Percentiles rank a stretch among this genome's conserved stretches.
These are phyloP conservation scores for Verticillium nubilum DNA, from an alignment of 2,329 filamentous ascomycete species.

Conservation along the genomic window DNA sequence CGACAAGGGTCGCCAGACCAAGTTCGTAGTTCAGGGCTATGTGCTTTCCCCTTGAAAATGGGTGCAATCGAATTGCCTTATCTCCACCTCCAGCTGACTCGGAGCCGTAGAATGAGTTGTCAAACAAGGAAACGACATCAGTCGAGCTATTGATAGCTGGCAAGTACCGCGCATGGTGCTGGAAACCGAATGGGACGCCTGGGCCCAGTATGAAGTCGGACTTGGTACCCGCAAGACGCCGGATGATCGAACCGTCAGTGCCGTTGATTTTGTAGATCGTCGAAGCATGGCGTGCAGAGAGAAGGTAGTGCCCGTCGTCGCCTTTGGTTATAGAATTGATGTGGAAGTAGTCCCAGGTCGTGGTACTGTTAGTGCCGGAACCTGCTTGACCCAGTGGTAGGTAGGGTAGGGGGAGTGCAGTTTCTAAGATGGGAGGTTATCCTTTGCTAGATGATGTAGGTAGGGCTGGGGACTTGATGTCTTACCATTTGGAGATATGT, in stretches of 20 bases:
- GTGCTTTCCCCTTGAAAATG: conserved; percentile 6
- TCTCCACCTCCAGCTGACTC: conserved; percentile 13
- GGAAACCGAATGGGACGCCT: conserved; percentile 35
- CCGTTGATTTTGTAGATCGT: conserved; percentile 41
- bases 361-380: conserved; percentile 15
- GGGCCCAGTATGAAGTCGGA: conserved; percentile 32
- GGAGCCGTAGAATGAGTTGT: conserved; percentile 38
- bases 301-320: conserved; percentile 20
- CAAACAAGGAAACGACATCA: conserved; percentile 46
- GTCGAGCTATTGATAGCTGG: conserved; percentile 27
- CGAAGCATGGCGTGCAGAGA: conserved; percentile 24
- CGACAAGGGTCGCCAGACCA: conserved; percentile 6
- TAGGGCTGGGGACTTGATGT: no score
- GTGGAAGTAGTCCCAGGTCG: conserved; percentile 32
- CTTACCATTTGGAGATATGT: conserved; percentile 12
- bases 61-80: neutral
- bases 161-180: conserved; percentile 44
- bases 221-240: conserved; percentile 46
- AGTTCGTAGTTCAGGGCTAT: conserved; percentile 9
- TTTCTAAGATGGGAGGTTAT: no score
- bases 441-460: no score
- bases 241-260: conserved; percentile 40
- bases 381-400: neutral
- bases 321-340: conserved; percentile 32
- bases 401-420: neutral